These are phyloP conservation scores for Stagonosporopsis chrysanthemi DNA, from an alignment of 2,329 filamentous ascomycete species.

Conservation along the genomic window DNA sequence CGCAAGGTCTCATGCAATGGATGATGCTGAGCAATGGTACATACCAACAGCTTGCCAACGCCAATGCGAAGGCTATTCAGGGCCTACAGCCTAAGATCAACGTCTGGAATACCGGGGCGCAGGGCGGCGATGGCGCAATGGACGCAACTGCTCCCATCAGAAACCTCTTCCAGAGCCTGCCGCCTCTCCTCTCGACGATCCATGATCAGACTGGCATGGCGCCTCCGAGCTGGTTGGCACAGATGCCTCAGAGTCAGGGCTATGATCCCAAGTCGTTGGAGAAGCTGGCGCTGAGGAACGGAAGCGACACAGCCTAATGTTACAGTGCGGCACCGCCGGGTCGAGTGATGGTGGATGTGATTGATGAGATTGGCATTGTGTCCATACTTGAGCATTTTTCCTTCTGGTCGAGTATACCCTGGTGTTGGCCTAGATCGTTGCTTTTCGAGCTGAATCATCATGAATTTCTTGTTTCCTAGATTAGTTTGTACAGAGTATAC, in stretches of 20 bases:
- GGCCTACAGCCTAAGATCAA: slow-evolving; percentile 89
- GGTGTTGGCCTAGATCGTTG: not conserved
- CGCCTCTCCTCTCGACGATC: slow-evolving; percentile 83
- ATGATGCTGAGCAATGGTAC: slow-evolving; percentile 87
- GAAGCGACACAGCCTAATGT: slow-evolving; percentile 25
- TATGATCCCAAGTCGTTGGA: slow-evolving; percentile 28
- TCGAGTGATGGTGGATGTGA: not conserved
- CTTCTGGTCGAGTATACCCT: not conserved
- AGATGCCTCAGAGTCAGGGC: slow-evolving; percentile 55
- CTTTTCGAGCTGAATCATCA: not conserved
- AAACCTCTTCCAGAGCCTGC: slow-evolving; percentile 84
- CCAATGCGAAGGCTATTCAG: slow-evolving; percentile 77
- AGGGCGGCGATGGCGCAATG: slow-evolving; percentile 54
- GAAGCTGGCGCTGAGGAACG: slow-evolving; percentile 37
- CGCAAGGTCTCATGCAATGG: slow-evolving; percentile 79
- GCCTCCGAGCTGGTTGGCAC: slow-evolving; percentile 75
- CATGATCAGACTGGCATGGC: slow-evolving; percentile 87
- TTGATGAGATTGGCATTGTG: not conserved
- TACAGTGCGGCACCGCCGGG: not conserved
- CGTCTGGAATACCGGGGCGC: slow-evolving; percentile 81
- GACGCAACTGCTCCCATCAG: slow-evolving; percentile 71
- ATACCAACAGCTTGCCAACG: slow-evolving; percentile 77
- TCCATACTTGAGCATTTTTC: not conserved
- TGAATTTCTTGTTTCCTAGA: not conserved
- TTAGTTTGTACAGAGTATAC: not conserved